These are phyloP conservation scores for Poa pratensis DNA, from an alignment of 176 grass and related monocot genomes.

Conservation along the genomic window DNA sequence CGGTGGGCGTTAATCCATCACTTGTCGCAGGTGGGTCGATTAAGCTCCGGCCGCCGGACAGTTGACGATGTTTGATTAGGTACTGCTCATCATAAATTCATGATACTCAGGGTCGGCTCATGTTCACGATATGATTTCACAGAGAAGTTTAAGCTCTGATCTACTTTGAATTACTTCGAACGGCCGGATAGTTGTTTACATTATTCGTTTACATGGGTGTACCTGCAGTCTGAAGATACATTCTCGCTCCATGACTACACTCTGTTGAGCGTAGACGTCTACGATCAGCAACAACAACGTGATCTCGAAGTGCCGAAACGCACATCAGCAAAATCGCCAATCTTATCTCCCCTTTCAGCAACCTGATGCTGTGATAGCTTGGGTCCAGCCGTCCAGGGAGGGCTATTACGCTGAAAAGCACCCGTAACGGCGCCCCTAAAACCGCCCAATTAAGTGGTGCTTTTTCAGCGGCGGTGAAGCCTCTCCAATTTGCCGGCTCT, in stretches of 20 bases:
- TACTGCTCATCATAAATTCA: not conserved
- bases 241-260: not conserved
- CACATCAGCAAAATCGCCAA: not conserved
- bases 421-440: constrained; percentile 20
- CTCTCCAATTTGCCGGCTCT: not conserved
- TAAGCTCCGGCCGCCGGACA: not conserved
- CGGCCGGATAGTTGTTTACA: no score
- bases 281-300: not conserved
- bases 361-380: not conserved
- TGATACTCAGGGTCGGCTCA: not conserved
- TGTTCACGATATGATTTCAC: not conserved
- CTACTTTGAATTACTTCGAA: no score
- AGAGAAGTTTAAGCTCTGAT: not conserved
- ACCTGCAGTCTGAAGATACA: no score
- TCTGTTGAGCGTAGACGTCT: not conserved
- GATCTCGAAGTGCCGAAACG: not conserved
- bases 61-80: not conserved
- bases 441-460: constrained; percentile 27
- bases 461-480: not conserved
- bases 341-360: not conserved
- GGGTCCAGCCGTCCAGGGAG: not conserved
- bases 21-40: not conserved
- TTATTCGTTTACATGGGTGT: no score
- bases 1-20: not conserved
- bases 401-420: constrained; percentile 37